Evolutionary conservation across 177 flowering plant species (phyloP).

Genomic region (Telopea speciosissima): DNA sequence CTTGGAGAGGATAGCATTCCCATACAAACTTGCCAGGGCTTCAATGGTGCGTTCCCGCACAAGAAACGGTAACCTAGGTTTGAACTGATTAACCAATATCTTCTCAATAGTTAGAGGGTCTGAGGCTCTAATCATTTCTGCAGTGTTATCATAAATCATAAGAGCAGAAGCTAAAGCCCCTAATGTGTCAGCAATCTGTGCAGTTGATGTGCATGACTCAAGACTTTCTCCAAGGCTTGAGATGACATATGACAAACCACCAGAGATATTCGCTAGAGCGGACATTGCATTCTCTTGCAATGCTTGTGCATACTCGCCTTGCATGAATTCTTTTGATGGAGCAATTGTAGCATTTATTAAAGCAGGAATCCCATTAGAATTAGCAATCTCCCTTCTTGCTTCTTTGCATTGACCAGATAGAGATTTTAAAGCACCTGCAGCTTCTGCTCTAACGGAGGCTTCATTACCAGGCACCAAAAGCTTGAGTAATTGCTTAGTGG

Average conservation of each 20-base stretch:
- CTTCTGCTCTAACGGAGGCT: slow-evolving; percentile 76
- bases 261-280: slow-evolving; percentile 80
- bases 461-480: slow-evolving; percentile 74
- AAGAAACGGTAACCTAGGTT: slow-evolving; percentile 53
- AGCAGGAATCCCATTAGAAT: slow-evolving; percentile 61
- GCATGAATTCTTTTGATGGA: slow-evolving; percentile 87
- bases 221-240: slow-evolving; percentile 84
- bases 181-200: slow-evolving; percentile 72
- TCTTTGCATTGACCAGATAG: slow-evolving; percentile 75
- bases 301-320: slow-evolving; percentile 80
- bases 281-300: slow-evolving; percentile 88
- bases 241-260: slow-evolving; percentile 75
- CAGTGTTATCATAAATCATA: slow-evolving; percentile 72
- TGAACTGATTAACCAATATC: slow-evolving; percentile 53
- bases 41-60: slow-evolving; percentile 79
- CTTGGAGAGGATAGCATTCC: slow-evolving; percentile 47
- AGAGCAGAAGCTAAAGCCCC: slow-evolving; percentile 86
- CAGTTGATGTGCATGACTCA: slow-evolving; percentile 64
- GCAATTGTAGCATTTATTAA: slow-evolving; percentile 83
- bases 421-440: slow-evolving; percentile 75
- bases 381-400: slow-evolving; percentile 62
- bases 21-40: slow-evolving; percentile 84
- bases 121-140: slow-evolving; percentile 59
- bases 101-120: slow-evolving; percentile 56
- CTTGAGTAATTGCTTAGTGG: slow-evolving; percentile 73